Evolutionary conservation across 345 rosid species (phyloP).

Genomic region (Toxicodendron radicans): DNA sequence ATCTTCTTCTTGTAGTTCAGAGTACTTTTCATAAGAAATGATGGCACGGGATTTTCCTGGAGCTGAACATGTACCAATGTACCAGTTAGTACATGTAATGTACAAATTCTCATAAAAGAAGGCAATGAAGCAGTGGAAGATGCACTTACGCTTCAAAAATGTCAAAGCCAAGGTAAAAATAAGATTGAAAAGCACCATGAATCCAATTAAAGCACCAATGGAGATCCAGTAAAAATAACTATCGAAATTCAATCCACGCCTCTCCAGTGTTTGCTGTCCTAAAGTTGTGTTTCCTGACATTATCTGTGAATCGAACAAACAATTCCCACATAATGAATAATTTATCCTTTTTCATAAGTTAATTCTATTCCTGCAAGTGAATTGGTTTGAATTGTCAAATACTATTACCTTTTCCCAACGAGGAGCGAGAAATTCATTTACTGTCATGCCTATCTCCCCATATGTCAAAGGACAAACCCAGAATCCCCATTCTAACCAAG

Average conservation of each 20-base stretch:
- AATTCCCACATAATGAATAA: background rate
- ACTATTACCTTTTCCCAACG: conserved; percentile 46
- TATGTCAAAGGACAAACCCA: conserved; percentile 74
- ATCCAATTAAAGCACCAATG: conserved; percentile 38
- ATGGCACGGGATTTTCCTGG: conserved; percentile 44
- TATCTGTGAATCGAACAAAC: conserved; percentile 9
- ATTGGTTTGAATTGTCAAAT: background rate
- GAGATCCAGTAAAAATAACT: conserved; percentile 36
- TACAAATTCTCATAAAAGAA: background rate
- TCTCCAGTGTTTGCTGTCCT: conserved; percentile 37
- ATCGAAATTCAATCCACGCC: conserved; percentile 39
- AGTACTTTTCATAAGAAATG: conserved; percentile 29
- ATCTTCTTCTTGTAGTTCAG: conserved; percentile 12
- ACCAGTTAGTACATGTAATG: background rate
- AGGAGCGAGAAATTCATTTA: conserved; percentile 63
- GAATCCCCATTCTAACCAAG: conserved; percentile 67
- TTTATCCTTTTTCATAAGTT: background rate
- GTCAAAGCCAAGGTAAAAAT: conserved; percentile 39
- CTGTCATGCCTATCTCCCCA: conserved; percentile 58
- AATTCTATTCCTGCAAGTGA: no score
- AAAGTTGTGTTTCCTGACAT: conserved; percentile 17
- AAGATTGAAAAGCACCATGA: conserved; percentile 40
- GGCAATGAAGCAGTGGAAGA: background rate
- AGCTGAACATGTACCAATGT: conserved; percentile 29
- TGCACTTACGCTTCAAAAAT: conserved; percentile 37